These are phyloP conservation scores for Penicillium cataractarum DNA, from an alignment of 495 filamentous ascomycete genomes.

Conservation along the genomic window DNA sequence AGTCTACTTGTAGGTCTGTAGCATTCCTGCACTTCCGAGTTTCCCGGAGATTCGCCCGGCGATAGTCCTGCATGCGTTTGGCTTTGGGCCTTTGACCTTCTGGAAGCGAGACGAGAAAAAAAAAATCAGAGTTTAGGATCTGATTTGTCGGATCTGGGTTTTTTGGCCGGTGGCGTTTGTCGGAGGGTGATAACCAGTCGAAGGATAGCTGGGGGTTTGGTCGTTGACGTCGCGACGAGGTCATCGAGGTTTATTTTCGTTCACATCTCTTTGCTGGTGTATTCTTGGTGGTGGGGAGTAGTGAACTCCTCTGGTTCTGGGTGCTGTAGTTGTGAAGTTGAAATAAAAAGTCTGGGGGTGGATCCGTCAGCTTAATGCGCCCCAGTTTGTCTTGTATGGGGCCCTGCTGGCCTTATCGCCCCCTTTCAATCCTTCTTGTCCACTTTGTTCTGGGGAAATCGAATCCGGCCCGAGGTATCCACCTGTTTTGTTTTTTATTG, in stretches of 20 bases:
- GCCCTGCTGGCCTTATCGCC: conserved; percentile 17
- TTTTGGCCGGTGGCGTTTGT: conserved; percentile 9
- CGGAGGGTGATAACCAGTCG: background rate
- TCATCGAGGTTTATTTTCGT: conserved; percentile 1
- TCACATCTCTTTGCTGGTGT: background rate
- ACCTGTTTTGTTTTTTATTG: background rate
- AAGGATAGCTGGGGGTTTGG: background rate
- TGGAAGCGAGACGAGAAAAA: conserved; percentile 7
- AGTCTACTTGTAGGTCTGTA: background rate
- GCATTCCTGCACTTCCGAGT: conserved; percentile 1
- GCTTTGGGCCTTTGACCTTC: background rate
- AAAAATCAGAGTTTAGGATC: background rate
- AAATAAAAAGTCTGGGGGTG: conserved; percentile 13
- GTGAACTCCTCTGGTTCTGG: background rate
- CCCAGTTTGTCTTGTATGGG: conserved; percentile 29
- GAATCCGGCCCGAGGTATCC: background rate
- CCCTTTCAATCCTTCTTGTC: background rate
- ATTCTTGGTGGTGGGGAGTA: background rate
- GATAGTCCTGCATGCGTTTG: background rate
- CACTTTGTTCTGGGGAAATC: background rate
- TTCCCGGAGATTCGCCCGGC: conserved; percentile 5
- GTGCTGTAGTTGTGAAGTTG: background rate
- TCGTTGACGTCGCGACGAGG: conserved; percentile 8
- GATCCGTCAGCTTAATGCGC: conserved; percentile 18
- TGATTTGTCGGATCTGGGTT: conserved; percentile 4